phyloP scores from a whole-genome alignment of 2,329 filamentous ascomycete species.

The Fusarium domesticum region DNA sequence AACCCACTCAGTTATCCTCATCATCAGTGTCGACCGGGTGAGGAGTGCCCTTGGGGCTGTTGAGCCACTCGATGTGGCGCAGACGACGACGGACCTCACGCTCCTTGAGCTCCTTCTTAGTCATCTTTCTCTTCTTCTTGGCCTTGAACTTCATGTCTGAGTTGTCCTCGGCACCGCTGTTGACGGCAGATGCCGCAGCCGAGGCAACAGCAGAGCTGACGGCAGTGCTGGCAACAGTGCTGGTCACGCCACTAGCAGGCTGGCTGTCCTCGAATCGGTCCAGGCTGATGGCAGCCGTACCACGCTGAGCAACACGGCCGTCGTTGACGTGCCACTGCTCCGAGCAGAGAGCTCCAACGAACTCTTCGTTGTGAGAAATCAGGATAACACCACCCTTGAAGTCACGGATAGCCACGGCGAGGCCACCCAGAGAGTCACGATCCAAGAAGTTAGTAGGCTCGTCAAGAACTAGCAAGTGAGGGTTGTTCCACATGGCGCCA shows the following conservation, averaged over 20 bases:
- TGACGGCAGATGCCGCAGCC: conserved; percentile 48
- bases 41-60: conserved; percentile 79
- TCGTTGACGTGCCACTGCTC: conserved; percentile 96
- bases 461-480: conserved; percentile 93
- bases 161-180: conserved; percentile 80
- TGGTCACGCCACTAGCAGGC: conserved; percentile 56
- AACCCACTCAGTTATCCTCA: conserved; percentile 49
- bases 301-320: conserved; percentile 82
- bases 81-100: conserved; percentile 80
- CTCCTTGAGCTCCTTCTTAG: conserved; percentile 93
- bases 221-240: conserved; percentile 53
- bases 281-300: conserved; percentile 66
- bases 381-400: conserved; percentile 98
- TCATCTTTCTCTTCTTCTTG: conserved; percentile 98
- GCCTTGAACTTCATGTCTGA: conserved; percentile 81
- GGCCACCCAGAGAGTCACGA: conserved; percentile 90
- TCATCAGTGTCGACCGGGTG: conserved; percentile 76
- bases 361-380: conserved; percentile 99
- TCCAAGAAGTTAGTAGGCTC: conserved; percentile 99
- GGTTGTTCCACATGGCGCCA: conserved; percentile 98
- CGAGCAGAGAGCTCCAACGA: conserved; percentile 89
- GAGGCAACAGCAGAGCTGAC: conserved; percentile 38
- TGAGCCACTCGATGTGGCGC: conserved; percentile 82
- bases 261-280: conserved; percentile 86
- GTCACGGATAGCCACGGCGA: conserved; percentile 96